Conservation (phyloP, 1,284 basidiomycete species). For the Hemileia vastatrix region DNA sequence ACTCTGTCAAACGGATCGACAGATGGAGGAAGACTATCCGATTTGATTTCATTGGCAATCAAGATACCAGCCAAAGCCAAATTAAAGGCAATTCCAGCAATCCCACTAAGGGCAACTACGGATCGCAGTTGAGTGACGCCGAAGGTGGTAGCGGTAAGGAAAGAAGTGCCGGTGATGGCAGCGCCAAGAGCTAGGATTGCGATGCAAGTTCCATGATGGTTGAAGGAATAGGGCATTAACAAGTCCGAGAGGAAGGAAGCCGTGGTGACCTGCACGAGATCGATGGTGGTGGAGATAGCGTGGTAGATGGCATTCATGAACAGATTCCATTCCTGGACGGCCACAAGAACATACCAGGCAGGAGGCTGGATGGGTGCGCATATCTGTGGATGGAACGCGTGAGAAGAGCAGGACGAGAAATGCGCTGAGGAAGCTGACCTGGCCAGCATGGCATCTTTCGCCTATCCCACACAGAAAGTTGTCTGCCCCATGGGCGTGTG, state of each 20-base stretch:
- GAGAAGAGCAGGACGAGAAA: too few relatives aligned
- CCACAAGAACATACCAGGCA: slow-evolving; percentile 4
- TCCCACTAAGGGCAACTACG: too few relatives aligned
- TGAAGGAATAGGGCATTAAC: too few relatives aligned
- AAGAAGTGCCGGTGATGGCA: too few relatives aligned
- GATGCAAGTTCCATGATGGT: too few relatives aligned
- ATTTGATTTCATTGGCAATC: too few relatives aligned
- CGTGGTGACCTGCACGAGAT: slow-evolving; percentile 1
- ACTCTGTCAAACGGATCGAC: neutral
- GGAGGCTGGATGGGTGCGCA: slow-evolving; percentile 10
- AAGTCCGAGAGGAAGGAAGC: slow-evolving; percentile 14
- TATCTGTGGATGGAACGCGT: too few relatives aligned
- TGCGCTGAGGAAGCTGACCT: too few relatives aligned
- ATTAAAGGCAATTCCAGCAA: too few relatives aligned
- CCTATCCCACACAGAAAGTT: slow-evolving; percentile 17
- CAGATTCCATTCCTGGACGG: slow-evolving; percentile 7
- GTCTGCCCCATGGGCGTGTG: slow-evolving; percentile 1
- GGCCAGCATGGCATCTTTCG: slow-evolving; percentile 15
- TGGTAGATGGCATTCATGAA: slow-evolving; percentile 6
- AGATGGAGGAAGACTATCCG: neutral
- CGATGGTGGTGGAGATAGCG: slow-evolving; percentile 1
- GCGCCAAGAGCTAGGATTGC: slow-evolving; percentile 1
- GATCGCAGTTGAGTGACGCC: too few relatives aligned
- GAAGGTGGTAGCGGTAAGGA: too few relatives aligned
- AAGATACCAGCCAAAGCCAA: too few relatives aligned